These are phyloP conservation scores for Lepidium aucheri DNA, from an alignment of 345 rosid species.

Conservation along the genomic window DNA sequence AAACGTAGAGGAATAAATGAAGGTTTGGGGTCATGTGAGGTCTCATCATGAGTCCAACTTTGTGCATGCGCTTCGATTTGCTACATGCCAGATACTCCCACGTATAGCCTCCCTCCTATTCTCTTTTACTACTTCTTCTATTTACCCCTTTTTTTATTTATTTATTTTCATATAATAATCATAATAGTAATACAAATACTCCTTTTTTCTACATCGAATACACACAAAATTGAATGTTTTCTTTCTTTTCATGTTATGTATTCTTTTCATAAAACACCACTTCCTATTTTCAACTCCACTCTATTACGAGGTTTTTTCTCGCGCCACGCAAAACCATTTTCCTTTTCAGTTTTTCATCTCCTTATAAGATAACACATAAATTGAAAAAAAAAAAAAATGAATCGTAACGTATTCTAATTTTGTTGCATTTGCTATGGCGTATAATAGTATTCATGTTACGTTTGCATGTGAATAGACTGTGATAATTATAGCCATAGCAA, in stretches of 20 bases:
- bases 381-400: no score
- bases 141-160: no score
- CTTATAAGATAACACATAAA: no score
- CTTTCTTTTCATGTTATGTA: conserved; percentile 3
- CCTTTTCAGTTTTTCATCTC: background rate
- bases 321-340: conserved; percentile 20
- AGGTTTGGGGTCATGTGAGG: conserved; percentile 33
- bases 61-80: conserved; percentile 37
- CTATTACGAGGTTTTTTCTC: conserved; percentile 24
- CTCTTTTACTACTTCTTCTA: background rate
- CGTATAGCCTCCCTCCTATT: conserved; percentile 10
- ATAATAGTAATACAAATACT: no score
- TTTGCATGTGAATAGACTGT: no score
- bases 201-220: background rate
- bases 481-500: no score
- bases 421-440: no score
- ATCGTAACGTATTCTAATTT: no score
- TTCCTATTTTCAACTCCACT: background rate
- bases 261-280: conserved; percentile 24
- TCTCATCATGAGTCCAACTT: conserved; percentile 35
- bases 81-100: no score
- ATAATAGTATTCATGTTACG: no score
- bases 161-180: no score
- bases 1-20: conserved; percentile 3
- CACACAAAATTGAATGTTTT: background rate